Base-by-base conservation (phyloP, 2,329 filamentous ascomycete genomes). In the Nemania serpens region DNA sequence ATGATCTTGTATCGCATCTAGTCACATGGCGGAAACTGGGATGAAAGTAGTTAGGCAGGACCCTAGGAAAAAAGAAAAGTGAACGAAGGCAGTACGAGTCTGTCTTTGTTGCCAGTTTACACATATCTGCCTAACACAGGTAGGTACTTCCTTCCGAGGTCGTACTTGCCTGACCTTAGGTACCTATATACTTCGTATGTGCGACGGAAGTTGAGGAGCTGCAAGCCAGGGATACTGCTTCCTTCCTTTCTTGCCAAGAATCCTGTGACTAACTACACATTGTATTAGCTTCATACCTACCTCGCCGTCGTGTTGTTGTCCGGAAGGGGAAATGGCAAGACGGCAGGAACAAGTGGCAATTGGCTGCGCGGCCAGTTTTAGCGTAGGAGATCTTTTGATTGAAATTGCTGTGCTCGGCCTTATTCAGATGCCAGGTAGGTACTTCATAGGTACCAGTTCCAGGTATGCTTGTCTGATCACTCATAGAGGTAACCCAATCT, bases 81-180 rank as follows among this genome's bases (percentile, higher is more conserved):
- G 37, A 61, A 22, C 39, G 13, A 49, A 63, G 55, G 55, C 47
- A 54, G 57, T 58, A 54, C 41, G 50, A 60, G 46, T 29, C 20
- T 48, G 43, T 57, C 63, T 61, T 63, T 63, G 57, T 65, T 54
- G n/a, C n/a, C n/a, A n/a, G n/a, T n/a, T 29, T 29, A 29, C 25
- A 29, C 25, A 29, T 29, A 7, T 29, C 25, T 29, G 7, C 25
- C 25, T 29, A 29, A 29, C 25, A 37, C 58, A 49, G 20, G 10
- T 20, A 47, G 34, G 52, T 25, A 55, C 50, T 37, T n/a, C n/a
- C n/a, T n/a, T n/a, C n/a, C n/a, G 33, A 7, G 42, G 7, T 7
- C 7, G n/a, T 47, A 17, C 46, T 15, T 46, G 17, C 15, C 20
- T 25, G 13, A 7, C 42, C 2, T 6, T 33, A 33, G 45, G 45